A percentile compares a stretch with the other conserved stretches of the same genome.
These are phyloP conservation scores for Marsdenia floribunda DNA, from an alignment of 257 asterid genomes.

Conservation along the genomic window DNA sequence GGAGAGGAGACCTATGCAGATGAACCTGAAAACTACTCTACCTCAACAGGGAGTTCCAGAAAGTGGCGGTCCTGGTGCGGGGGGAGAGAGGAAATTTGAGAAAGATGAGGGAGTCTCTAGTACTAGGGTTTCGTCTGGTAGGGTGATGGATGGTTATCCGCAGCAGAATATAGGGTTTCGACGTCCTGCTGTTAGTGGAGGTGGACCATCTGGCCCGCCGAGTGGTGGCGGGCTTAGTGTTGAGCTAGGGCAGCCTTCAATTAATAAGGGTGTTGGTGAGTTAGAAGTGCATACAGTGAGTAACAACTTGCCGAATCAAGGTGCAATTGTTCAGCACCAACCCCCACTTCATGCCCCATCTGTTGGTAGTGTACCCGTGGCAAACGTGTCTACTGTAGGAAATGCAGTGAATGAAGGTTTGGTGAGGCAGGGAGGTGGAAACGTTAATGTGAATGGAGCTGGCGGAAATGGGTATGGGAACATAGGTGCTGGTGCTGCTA, in stretches of 20 bases:
- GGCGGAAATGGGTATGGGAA: constrained; percentile 24
- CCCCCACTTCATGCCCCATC: constrained; percentile 14
- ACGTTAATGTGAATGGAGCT: constrained; percentile 20
- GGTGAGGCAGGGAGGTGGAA: constrained; percentile 29
- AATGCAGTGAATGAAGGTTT: constrained; percentile 16
- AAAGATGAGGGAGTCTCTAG: constrained; percentile 25
- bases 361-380: constrained; percentile 15
- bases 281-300: constrained; percentile 15
- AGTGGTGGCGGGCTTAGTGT: constrained; percentile 29
- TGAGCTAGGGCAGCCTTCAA: constrained; percentile 29
- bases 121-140: constrained; percentile 11
- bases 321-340: constrained; percentile 21
- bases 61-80: constrained; percentile 22
- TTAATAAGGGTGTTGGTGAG: constrained; percentile 18
- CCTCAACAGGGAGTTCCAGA: constrained; percentile 26
- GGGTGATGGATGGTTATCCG: constrained; percentile 19
- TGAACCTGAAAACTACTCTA: constrained; percentile 21
- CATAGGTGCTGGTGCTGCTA: constrained; percentile 20
- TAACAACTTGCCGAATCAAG: constrained; percentile 22
- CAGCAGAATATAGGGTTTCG: constrained; percentile 33
- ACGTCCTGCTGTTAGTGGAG: constrained; percentile 31
- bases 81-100: constrained; percentile 33
- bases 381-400: constrained; percentile 17
- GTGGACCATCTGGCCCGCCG: constrained; percentile 25
- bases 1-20: constrained; percentile 27